Evolutionary conservation across 2,329 filamentous ascomycete genomes (phyloP).

Genomic region (Zarea fungicola): DNA sequence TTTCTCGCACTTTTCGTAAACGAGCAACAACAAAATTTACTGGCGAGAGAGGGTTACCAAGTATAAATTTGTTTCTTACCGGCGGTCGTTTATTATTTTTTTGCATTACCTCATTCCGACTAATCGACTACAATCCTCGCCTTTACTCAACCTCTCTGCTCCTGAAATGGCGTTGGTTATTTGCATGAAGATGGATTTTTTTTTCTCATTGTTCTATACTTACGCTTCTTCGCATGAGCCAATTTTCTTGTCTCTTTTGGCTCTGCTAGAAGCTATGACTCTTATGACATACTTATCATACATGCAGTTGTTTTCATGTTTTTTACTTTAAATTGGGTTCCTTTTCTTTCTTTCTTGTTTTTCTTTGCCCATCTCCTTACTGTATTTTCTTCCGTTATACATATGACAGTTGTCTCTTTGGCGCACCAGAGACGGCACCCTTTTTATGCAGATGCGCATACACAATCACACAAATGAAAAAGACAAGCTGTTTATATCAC

Average conservation of each 20-base stretch:
- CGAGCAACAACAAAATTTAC: neutral
- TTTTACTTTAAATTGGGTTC: neutral
- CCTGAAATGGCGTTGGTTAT: conserved; percentile 6
- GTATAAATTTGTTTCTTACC: too few species aligned
- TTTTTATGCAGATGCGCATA: too few species aligned
- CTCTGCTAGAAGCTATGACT: conserved; percentile 2
- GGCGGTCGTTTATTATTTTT: too few species aligned
- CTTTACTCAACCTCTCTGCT: neutral
- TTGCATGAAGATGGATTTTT: conserved; percentile 3
- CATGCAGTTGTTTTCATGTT: conserved; percentile 2
- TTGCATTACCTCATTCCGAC: conserved; percentile 1
- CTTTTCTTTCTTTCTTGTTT: too few species aligned
- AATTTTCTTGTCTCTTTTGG: neutral
- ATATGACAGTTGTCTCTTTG: too few species aligned
- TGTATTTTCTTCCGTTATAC: neutral
- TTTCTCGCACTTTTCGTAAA: neutral
- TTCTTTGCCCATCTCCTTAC: too few species aligned
- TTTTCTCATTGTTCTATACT: neutral
- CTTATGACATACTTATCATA: conserved; percentile 9
- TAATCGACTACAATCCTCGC: neutral
- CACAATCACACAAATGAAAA: neutral
- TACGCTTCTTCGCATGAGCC: neutral
- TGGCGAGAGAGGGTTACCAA: neutral
- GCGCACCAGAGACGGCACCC: too few species aligned
- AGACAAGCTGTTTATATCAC: neutral